A percentile compares a stretch with the other conserved stretches of the same genome.
These are phyloP conservation scores for Yamadazyma nakazawae DNA, from an alignment of 805 yeast species.

Conservation along the genomic window DNA sequence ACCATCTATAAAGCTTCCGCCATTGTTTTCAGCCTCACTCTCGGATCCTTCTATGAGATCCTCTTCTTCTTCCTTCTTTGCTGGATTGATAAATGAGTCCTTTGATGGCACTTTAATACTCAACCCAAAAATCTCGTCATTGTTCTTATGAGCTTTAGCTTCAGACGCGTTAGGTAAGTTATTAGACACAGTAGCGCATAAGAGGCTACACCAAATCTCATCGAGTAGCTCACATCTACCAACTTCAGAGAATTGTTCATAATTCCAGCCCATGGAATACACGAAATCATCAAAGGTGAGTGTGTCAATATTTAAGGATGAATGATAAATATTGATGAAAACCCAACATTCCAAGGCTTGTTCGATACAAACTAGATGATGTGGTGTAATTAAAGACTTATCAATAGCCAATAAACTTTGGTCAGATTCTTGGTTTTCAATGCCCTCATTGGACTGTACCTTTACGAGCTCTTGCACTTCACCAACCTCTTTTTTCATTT, in stretches of 20 bases:
- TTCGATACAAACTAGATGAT: slow-evolving; percentile 20
- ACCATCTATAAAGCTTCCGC: slow-evolving; percentile 15
- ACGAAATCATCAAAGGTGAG: slow-evolving; percentile 79
- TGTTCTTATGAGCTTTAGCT: slow-evolving; percentile 33
- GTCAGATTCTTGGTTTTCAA: slow-evolving; percentile 2
- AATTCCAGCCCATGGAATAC: slow-evolving; percentile 50
- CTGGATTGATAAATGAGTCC: slow-evolving; percentile 21
- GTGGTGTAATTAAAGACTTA: slow-evolving; percentile 11
- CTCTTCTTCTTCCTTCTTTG: slow-evolving; percentile 15
- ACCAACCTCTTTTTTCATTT: neutral
- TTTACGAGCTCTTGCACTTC: slow-evolving; percentile 1
- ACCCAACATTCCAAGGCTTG: slow-evolving; percentile 70
- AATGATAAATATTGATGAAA: slow-evolving; percentile 67
- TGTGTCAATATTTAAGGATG: slow-evolving; percentile 61
- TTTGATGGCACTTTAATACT: slow-evolving; percentile 30
- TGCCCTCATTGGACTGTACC: neutral
- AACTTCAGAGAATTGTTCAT: slow-evolving; percentile 33
- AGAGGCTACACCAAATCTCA: slow-evolving; percentile 65
- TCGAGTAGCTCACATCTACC: slow-evolving; percentile 53
- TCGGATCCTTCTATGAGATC: slow-evolving; percentile 18
- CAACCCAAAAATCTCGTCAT: slow-evolving; percentile 29
- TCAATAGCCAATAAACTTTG: slow-evolving; percentile 9
- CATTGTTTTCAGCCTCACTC: slow-evolving; percentile 20
- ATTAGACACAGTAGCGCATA: slow-evolving; percentile 52
- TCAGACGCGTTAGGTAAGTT: slow-evolving; percentile 24